phyloP scores from a whole-genome alignment of 371 early-diverging fungal genomes.

The Nematocida homosporus region DNA sequence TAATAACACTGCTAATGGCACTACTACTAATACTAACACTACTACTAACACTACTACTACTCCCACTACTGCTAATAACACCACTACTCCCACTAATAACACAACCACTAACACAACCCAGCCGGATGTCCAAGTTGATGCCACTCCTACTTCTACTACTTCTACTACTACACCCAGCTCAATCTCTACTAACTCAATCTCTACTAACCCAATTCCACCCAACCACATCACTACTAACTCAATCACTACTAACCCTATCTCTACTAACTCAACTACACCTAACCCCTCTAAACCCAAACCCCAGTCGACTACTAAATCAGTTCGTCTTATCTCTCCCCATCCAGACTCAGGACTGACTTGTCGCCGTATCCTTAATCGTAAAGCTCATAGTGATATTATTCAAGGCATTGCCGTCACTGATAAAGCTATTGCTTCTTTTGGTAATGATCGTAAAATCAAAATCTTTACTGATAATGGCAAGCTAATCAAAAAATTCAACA shows the following conservation, averaged over 20 bases:
- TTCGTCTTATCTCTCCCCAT: not conserved
- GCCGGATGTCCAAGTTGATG: not conserved
- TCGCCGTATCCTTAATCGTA: slow-evolving; percentile 40
- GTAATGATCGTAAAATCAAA: slow-evolving; percentile 60
- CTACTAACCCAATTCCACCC: too few relatives aligned
- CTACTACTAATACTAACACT: too few relatives aligned
- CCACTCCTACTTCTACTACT: not conserved
- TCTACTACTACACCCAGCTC: too few relatives aligned
- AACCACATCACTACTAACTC: not conserved
- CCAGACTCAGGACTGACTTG: not conserved
- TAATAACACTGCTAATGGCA: too few relatives aligned
- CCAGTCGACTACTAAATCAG: slow-evolving; percentile 11
- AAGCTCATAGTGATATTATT: slow-evolving; percentile 55
- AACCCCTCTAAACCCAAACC: slow-evolving; percentile 1
- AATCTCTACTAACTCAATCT: too few relatives aligned
- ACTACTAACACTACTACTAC: too few relatives aligned
- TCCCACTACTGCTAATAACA: too few relatives aligned
- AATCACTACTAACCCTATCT: not conserved
- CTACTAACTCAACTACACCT: slow-evolving; percentile 2
- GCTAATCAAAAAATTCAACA: slow-evolving; percentile 13
- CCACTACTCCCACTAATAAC: slow-evolving; percentile 7
- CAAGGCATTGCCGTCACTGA: slow-evolving; percentile 59
- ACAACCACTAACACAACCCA: not conserved
- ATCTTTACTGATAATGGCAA: slow-evolving; percentile 53
- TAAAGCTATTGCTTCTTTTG: slow-evolving; percentile 42